A percentile compares a stretch with the other conserved stretches of the same genome.
phyloP scores from a whole-genome alignment of 2,329 filamentous ascomycete genomes.

The Colletotrichum shisoi region DNA sequence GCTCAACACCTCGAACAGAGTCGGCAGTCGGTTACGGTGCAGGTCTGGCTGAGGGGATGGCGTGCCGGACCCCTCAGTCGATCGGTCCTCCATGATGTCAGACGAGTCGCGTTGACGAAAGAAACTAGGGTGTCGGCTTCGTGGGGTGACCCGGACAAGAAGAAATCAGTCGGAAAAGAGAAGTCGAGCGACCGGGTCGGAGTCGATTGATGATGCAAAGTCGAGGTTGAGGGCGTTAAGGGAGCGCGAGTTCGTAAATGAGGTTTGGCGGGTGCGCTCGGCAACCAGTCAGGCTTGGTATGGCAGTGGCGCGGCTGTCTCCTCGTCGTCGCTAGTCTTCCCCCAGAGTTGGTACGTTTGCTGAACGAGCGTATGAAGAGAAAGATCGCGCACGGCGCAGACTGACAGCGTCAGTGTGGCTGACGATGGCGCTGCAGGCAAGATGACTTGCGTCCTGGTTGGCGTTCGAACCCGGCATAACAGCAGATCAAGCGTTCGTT shows the following conservation, averaged over 20 bases:
- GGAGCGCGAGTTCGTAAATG: constrained; percentile 27
- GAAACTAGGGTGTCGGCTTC: constrained; percentile 1
- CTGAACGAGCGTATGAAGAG: constrained; percentile 37
- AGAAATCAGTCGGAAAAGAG: constrained; percentile 10
- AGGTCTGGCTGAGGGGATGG: constrained; percentile 67
- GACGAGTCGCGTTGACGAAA: constrained; percentile 3
- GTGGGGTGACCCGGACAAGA: not conserved
- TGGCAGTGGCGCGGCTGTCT: constrained; percentile 14
- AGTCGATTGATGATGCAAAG: constrained; percentile 13
- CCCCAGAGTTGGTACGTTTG: constrained; percentile 6
- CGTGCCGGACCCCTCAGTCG: constrained; percentile 45
- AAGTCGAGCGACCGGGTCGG: not conserved
- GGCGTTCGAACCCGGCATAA: constrained; percentile 29
- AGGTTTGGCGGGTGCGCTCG: constrained; percentile 32
- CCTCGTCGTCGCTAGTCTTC: constrained; percentile 21
- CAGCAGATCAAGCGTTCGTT: constrained; percentile 33
- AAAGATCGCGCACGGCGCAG: constrained; percentile 38
- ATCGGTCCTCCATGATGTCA: constrained; percentile 50
- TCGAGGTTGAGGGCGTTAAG: constrained; percentile 23
- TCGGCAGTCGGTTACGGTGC: constrained; percentile 84
- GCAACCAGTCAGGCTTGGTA: constrained; percentile 9
- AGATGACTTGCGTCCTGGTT: constrained; percentile 23
- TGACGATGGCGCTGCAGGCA: constrained; percentile 33
- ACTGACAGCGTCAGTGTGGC: constrained; percentile 39
- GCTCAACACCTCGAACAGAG: constrained; percentile 93